Base-by-base conservation (phyloP, 2,329 filamentous ascomycete species). In the Fusarium bactridioides region DNA sequence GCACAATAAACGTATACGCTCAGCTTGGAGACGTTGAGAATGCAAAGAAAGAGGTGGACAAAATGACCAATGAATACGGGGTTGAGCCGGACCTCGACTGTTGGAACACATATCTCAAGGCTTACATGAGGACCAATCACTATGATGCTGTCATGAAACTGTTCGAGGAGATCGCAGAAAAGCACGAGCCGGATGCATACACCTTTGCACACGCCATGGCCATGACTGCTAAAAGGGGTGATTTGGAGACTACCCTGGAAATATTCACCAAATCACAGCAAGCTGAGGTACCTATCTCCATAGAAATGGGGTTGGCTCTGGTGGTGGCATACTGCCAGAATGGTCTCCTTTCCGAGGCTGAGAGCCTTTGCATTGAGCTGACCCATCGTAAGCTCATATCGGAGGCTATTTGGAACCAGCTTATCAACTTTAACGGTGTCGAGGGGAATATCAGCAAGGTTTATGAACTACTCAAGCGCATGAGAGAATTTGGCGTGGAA, bases 41-140 rank as follows among this genome's bases (percentile, higher is more conserved):
- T 56, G 89, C 91, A 1, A 82, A 88, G 55, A 79, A 83, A 25
- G 87, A 91, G 40, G 92, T 98, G 68, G 78, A 89, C 51, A 84
- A 86, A n/a, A 89, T 96, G 62, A 78, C 79, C 29, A 75, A 82
- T 11, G 84, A 89, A 55, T 91, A 90, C 75, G 81, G 83, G 2
- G 74, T 92, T 21, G 73, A 83, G 45, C 91, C 91, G 11, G 88
- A 90, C 70, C 79, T 86, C 3, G 79, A 85, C 40, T 89, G 88
- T 70, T 97, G 92, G 91, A 97, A 97, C 77, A 90, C 91, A 27
- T 81, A 97, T 33, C 84, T 98, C 50, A 89, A 91, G 76, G 91
- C 92, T 6, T 88, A 94, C 80, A 86, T 87, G 23, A 90, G 89
- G 73, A 87, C 88, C 2, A 86, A 89, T 53, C 90, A 96, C 77